phyloP scores from a whole-genome alignment of 345 rosid genomes.

The Eutrema heterophyllum region DNA sequence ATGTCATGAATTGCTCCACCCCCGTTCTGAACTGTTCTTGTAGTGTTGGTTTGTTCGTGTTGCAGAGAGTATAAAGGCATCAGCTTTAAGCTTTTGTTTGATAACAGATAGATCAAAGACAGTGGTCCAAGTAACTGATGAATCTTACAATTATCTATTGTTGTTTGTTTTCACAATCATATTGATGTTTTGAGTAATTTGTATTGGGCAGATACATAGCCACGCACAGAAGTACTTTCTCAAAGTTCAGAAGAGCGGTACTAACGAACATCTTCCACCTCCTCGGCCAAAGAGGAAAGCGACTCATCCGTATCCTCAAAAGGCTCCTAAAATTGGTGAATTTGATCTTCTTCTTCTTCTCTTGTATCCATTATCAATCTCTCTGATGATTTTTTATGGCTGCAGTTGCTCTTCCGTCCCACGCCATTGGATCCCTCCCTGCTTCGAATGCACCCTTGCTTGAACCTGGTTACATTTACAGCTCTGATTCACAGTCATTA shows the following conservation, averaged over 20 bases:
- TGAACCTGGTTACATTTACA: slow-evolving; percentile 41
- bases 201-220: slow-evolving; percentile 69
- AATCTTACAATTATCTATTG: background rate
- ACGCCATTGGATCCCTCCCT: slow-evolving; percentile 39
- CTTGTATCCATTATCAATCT: background rate
- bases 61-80: too few relatives aligned
- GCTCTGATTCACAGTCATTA: slow-evolving; percentile 47
- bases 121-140: slow-evolving; percentile 68
- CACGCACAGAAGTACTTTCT: slow-evolving; percentile 94
- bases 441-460: slow-evolving; percentile 40
- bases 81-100: too few relatives aligned
- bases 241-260: slow-evolving; percentile 87
- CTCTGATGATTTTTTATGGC: slow-evolving; percentile 8
- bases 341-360: background rate
- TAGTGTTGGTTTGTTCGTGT: too few relatives aligned
- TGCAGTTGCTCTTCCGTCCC: slow-evolving; percentile 47
- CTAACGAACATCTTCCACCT: slow-evolving; percentile 87
- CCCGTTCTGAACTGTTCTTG: too few relatives aligned
- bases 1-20: too few relatives aligned
- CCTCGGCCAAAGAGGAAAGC: slow-evolving; percentile 98
- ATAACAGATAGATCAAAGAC: slow-evolving; percentile 95
- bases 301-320: slow-evolving; percentile 86
- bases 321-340: slow-evolving; percentile 68
- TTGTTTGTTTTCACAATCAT: background rate
- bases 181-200: too few relatives aligned